Evolutionary conservation across 345 rosid species (phyloP), one percentile per base, ranked within the genome.

Genomic region (Nasturtium officinale): DNA sequence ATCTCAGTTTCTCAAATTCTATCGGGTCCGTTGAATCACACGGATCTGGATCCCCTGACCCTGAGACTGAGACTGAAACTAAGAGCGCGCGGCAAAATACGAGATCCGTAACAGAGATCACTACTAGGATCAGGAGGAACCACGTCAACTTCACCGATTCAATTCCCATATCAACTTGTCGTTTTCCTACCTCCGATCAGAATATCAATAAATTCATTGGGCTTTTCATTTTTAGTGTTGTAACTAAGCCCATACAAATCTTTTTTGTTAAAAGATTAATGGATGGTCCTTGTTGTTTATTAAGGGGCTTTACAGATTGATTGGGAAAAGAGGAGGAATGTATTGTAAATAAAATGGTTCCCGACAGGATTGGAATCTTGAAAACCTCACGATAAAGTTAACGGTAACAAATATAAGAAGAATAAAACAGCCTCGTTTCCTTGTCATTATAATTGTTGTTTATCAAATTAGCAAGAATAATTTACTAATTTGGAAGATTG

Each of bases 1-100:
- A 72, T 66, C 89, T 80, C 40, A n/a, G 77, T 73, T 18, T 89
- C 83, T 35, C 40, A n/a, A 78, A 75, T 18, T 89, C 83, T 35
- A 40, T 67, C 61, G 17, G 79, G 9, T 62, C 76, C 10, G 29
- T 9, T 1, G 80, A 73, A 45, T 78, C 77, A 30, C 91, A 85
- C 4, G 83, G 83, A 78, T 78, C 77, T 3, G 76, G 61, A 67
- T 73, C 25, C 3, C 0, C 7, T 8, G 80, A 23, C 2, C 1
- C 25, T 23, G 25, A 23, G 25, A 23, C n/a, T n/a, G n/a, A n/a
- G n/a, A n/a, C n/a, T n/a, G n/a, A n/a, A n/a, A n/a, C n/a, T n/a
- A n/a, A 16, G 45, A 79, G 58, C 11, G 62, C 65, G 10, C 83
- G 80, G 16, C 59, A 65, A 33, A 81, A 48, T 5, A 48, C 80